Percentiles rank a stretch among this genome's conserved stretches.
Evolutionary conservation across 495 filamentous ascomycete species (phyloP).

Genomic region (Neurospora sp.): DNA sequence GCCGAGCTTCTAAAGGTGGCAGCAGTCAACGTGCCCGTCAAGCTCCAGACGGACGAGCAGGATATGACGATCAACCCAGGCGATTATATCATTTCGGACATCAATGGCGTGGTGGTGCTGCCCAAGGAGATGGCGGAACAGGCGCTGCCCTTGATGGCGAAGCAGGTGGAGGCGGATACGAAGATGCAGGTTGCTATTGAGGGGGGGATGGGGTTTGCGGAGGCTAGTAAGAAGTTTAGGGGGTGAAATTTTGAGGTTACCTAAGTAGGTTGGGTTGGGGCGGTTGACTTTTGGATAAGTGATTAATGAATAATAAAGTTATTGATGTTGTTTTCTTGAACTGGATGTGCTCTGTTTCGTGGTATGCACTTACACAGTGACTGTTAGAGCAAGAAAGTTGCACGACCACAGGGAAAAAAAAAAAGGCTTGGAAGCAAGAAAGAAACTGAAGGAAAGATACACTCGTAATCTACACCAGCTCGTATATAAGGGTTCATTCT

Average conservation of each 20-base stretch:
- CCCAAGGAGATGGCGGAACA: conserved; percentile 35
- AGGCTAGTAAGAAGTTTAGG: conserved; percentile 41
- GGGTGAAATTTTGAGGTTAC: conserved; percentile 1
- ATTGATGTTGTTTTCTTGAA: neutral
- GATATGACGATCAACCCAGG: conserved; percentile 42
- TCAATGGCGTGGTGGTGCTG: conserved; percentile 45
- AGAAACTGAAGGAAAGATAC: too few relatives aligned
- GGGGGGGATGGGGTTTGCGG: conserved; percentile 40
- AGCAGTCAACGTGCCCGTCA: conserved; percentile 32
- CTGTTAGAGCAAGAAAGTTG: neutral
- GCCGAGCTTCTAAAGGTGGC: conserved; percentile 34
- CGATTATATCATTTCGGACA: conserved; percentile 48
- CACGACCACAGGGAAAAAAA: neutral
- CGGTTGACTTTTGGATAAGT: neutral
- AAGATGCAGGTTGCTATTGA: conserved; percentile 41
- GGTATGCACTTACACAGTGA: neutral
- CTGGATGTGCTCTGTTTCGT: neutral
- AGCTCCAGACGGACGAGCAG: conserved; percentile 30
- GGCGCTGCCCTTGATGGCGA: conserved; percentile 37
- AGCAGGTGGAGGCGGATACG: conserved; percentile 44
- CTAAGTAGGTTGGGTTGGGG: neutral
- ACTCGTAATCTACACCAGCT: neutral
- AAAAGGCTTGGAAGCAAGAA: neutral
- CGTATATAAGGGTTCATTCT: neutral
- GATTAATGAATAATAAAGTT: neutral